These are phyloP conservation scores for Saturnispora mendoncae DNA, from an alignment of 805 yeast species.

Conservation along the genomic window DNA sequence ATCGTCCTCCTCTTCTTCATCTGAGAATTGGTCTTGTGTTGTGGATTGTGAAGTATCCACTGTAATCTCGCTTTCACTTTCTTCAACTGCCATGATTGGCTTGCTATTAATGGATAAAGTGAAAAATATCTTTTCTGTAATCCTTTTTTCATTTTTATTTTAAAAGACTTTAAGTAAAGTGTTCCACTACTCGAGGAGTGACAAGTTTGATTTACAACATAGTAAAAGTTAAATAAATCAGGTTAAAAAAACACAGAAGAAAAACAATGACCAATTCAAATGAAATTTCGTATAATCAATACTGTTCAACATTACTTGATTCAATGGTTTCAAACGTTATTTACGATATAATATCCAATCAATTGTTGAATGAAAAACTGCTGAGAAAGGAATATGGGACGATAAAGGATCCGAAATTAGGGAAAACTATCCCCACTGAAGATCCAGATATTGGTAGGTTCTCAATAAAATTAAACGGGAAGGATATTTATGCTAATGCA, in stretches of 20 bases:
- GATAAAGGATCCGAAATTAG: constrained; percentile 18
- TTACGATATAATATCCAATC: constrained; percentile 25
- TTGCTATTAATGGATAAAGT: background rate
- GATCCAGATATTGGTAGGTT: constrained; percentile 27
- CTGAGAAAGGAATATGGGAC: constrained; percentile 27
- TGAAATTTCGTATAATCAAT: constrained; percentile 24
- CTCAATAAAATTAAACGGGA: constrained; percentile 22
- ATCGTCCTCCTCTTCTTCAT: constrained; percentile 29
- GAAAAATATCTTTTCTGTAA: no score
- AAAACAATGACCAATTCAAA: constrained; percentile 15
- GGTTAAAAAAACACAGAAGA: background rate
- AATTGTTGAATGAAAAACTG: constrained; percentile 26
- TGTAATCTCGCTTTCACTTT: background rate
- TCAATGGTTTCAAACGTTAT: constrained; percentile 29
- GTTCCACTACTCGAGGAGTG: no score
- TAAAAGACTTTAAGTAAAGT: no score
- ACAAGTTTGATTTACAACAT: no score
- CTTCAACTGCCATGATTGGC: background rate
- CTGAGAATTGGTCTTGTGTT: constrained; percentile 15
- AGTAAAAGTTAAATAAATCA: background rate
- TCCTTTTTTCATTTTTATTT: no score
- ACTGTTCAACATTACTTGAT: constrained; percentile 26
- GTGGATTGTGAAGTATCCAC: no score
- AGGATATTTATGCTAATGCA: constrained; percentile 25
- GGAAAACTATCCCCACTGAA: constrained; percentile 10